Evolutionary conservation across 768 basidiomycete genomes (phyloP), one percentile per base, ranked within the genome.

Genomic region (Mycena amicta): DNA sequence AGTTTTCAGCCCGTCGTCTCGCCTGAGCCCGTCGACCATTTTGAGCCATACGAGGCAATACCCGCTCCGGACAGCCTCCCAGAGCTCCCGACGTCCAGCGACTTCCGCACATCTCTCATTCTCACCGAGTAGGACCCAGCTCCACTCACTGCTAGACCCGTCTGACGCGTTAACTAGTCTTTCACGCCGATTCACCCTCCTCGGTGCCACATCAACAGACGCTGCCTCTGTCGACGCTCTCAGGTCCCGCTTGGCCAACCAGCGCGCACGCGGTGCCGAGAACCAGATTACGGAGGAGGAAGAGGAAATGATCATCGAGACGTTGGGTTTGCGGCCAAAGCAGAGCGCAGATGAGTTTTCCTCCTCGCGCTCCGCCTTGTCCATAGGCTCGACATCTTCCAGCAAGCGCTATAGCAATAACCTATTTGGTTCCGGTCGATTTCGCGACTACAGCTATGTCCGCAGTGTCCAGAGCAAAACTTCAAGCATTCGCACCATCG

Each of bases 21-120:
- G 13, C 46, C 66, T 60, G 77, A 79, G 49, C 64, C 74, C 52
- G 74, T 80, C 56, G 72, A 72, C 57, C 56, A 29, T 61, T 49
- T 29, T 27, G 49, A 63, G 64, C 66, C 61, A 62, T 61, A 53
- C 65, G 61, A 61, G 22, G 22, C 25, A 47, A 27, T 50, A 55
- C 63, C 54, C 26, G 60, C 66, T 65, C 64, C 71, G 62, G 70
- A 77, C 56, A 62, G 70, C 49, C 75, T 85, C 2, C 84, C 82
- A 50, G 78, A 82, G 62, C 79, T 93, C 18, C 87, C 89, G 53
- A 82, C 88, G 8, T 75, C 80, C 43, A 84, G 82, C 76, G 85
- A 92, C 73, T 94, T 94, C 77, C 88, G 92, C 67, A 92, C 92
- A 28, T 92, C 91, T 59, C 82, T 89, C 69, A 92, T 94, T 66